Evolutionary conservation across 1,284 basidiomycete species (phyloP), one percentile per base, ranked within the genome.

Genomic region (Cutaneotrichosporon daszewskae): DNA sequence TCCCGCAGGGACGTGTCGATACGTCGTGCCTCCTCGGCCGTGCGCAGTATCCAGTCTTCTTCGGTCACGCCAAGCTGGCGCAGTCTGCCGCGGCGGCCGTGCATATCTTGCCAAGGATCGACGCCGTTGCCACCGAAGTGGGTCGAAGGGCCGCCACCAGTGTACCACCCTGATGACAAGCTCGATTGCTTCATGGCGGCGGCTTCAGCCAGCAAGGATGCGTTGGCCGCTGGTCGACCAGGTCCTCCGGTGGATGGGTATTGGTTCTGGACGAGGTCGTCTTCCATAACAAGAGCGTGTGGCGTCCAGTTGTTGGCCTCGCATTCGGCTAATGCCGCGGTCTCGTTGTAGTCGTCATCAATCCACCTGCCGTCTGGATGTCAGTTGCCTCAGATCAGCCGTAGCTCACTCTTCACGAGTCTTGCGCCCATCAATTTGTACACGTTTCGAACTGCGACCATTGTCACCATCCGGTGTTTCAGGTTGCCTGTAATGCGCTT

Each of bases 371-470:
- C 94, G 39, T 88, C n/a, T n/a, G n/a, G n/a, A n/a, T n/a, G n/a
- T n/a, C n/a, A n/a, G n/a, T n/a, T n/a, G n/a, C n/a, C n/a, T n/a
- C n/a, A n/a, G n/a, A n/a, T n/a, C n/a, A n/a, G n/a, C n/a, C n/a
- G n/a, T n/a, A n/a, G n/a, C n/a, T n/a, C n/a, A n/a, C n/a, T 82
- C 51, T 85, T 74, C 40, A 98, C 76, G 75, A 86, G 86, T 59
- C 89, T 87, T 5, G 89, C 83, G 12, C 95, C 94, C 74, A 96
- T 87, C 5, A 91, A 75, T 72, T 96, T 96, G 77, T 82, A 98
- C 7, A 89, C 87, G 59, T 91, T 96, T 35, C 90, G 77, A 25
- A 89, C 88, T 10, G 89, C 85, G 40, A 97, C 82, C 57, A 97
- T 82, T 4, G 92, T 97, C 38, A 97, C 91, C 60, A 86, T 90